Conservation (phyloP, 192 early-diverging fungal species). For the Backusella psychrophila region DNA sequence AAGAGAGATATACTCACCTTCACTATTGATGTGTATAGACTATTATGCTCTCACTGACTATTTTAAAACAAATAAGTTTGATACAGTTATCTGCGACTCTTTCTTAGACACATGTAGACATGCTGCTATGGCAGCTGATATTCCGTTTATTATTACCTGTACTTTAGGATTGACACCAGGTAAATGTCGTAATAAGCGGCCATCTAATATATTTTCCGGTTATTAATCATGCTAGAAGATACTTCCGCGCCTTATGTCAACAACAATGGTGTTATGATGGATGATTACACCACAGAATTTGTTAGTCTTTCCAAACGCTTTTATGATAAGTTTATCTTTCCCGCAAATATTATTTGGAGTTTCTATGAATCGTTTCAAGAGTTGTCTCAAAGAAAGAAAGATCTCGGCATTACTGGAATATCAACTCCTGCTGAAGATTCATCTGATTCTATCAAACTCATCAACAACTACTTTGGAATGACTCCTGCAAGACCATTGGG, state of each 20-base stretch:
- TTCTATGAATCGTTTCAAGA: conserved; percentile 2
- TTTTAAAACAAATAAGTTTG: neutral
- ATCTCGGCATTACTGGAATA: neutral
- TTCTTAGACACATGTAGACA: conserved; percentile 15
- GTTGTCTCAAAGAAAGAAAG: neutral
- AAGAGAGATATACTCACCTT: neutral
- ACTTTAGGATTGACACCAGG: conserved; percentile 12
- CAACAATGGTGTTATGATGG: neutral
- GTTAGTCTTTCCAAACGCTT: conserved; percentile 7
- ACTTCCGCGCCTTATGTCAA: conserved; percentile 16
- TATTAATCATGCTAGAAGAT: neutral
- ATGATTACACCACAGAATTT: neutral
- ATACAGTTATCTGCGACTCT: conserved; percentile 18
- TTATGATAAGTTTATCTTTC: conserved; percentile 9
- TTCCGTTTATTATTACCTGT: conserved; percentile 25
- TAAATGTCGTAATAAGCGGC: neutral
- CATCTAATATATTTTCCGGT: neutral
- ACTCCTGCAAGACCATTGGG: conserved; percentile 21
- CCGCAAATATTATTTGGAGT: neutral
- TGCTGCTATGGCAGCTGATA: conserved; percentile 2
- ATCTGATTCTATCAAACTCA: conserved; percentile 4
- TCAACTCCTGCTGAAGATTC: neutral
- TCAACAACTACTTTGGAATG: conserved; percentile 27
- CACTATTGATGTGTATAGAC: neutral
- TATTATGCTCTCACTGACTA: neutral